These are phyloP conservation scores for Aristolochia contorta DNA, from an alignment of 164 flowering plant species.

Conservation along the genomic window DNA sequence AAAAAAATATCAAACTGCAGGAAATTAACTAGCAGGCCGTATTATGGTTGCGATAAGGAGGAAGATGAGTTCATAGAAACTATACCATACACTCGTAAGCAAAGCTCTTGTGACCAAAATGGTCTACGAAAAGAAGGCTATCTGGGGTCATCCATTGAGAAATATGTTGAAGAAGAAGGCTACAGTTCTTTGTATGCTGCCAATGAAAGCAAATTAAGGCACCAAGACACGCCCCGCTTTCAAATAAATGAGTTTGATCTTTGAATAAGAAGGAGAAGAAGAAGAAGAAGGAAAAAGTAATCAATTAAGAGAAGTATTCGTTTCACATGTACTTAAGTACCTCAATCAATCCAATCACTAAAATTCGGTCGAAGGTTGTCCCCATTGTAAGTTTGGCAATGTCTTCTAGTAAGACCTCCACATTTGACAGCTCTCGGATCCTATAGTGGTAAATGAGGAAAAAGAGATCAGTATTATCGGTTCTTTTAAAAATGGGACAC, in stretches of 20 bases:
- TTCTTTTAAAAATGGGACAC: background rate
- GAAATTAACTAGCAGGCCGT: no score
- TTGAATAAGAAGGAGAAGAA: no score
- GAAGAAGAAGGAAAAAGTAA: no score
- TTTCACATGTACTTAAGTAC: conserved; percentile 25
- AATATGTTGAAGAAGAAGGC: conserved; percentile 11
- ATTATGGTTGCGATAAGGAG: background rate
- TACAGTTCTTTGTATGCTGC: conserved; percentile 20
- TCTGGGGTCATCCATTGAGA: conserved; percentile 17
- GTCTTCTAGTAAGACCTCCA: conserved; percentile 73
- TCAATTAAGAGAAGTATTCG: no score
- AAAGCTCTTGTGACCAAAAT: conserved; percentile 14
- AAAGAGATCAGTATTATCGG: no score
- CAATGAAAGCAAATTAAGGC: background rate
- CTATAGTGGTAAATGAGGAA: conserved; percentile 17
- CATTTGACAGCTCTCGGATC: conserved; percentile 51
- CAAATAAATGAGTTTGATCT: no score
- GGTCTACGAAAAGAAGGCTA: conserved; percentile 19
- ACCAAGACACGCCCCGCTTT: no score
- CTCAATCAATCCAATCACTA: conserved; percentile 93
- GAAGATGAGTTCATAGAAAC: no score
- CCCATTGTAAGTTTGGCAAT: conserved; percentile 78
- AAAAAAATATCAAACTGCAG: background rate
- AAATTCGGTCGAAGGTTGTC: conserved; percentile 58
- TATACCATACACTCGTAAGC: conserved; percentile 12